Conservation (phyloP, 140 eudicot species). For the Erigeron philadelphicus region DNA sequence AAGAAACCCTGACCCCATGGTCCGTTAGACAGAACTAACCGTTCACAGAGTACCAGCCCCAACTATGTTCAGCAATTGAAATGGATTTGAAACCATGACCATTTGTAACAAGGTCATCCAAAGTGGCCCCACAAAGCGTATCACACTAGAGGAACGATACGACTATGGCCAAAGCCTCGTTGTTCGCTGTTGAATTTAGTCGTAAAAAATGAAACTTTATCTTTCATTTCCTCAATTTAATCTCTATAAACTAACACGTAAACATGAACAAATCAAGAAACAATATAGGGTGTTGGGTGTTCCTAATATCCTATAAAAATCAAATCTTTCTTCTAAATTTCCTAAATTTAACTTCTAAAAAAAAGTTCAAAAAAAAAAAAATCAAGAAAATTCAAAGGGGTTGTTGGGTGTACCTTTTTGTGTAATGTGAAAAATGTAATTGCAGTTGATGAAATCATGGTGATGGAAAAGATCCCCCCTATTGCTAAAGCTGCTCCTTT, state of each 20-base stretch:
- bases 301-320: background rate
- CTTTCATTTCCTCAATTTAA: background rate
- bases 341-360: background rate
- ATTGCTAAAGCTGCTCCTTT: constrained; percentile 36
- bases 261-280: background rate
- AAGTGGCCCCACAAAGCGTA: too few relatives aligned
- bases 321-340: constrained; percentile 19
- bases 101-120: too few relatives aligned
- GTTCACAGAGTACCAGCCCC: too few relatives aligned
- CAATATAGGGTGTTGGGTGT: background rate
- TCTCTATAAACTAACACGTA: background rate
- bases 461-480: constrained; percentile 38
- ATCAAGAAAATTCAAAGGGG: background rate
- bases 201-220: background rate
- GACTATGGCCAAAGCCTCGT: too few relatives aligned
- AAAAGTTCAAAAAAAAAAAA: background rate
- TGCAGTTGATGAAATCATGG: constrained; percentile 32
- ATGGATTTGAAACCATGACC: too few relatives aligned
- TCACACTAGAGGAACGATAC: too few relatives aligned
- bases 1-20: too few relatives aligned
- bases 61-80: too few relatives aligned
- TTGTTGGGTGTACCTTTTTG: constrained; percentile 12
- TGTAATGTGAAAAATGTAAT: constrained; percentile 25
- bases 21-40: too few relatives aligned
- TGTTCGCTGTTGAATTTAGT: too few relatives aligned